These are phyloP conservation scores for Periconia macrospinosa DNA, from an alignment of 2,329 filamentous ascomycete species.

Conservation along the genomic window DNA sequence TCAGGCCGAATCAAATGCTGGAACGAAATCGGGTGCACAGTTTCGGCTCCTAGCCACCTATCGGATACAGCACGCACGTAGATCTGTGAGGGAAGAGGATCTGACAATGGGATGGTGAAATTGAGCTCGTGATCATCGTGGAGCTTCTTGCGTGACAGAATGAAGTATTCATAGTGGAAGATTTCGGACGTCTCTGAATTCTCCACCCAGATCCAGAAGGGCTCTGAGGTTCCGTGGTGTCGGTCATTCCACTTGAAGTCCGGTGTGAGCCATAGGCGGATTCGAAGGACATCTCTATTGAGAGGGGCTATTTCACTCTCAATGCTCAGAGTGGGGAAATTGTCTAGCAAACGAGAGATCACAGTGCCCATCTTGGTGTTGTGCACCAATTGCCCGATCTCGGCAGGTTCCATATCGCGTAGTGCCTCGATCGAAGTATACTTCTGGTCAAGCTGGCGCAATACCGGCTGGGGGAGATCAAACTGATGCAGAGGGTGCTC, in stretches of 20 bases:
- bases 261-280: constrained; percentile 81
- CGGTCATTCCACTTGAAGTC: constrained; percentile 96
- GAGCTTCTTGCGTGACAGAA: constrained; percentile 84
- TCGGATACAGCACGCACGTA: constrained; percentile 95
- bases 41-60: constrained; percentile 94
- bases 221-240: constrained; percentile 90
- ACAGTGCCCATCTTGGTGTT: constrained; percentile 85
- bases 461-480: constrained; percentile 78
- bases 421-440: constrained; percentile 78
- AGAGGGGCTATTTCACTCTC: constrained; percentile 94
- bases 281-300: constrained; percentile 91
- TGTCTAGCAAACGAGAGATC: constrained; percentile 78
- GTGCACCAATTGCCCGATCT: constrained; percentile 89
- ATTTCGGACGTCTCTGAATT: constrained; percentile 98
- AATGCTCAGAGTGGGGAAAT: constrained; percentile 88
- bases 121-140: constrained; percentile 97
- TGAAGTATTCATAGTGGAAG: constrained; percentile 97
- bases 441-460: constrained; percentile 84
- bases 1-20: constrained; percentile 97
- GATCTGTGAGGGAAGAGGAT: constrained; percentile 92
- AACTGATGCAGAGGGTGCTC: constrained; percentile 96
- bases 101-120: constrained; percentile 93
- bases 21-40: constrained; percentile 92
- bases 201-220: constrained; percentile 99
- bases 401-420: constrained; percentile 88